phyloP scores from a whole-genome alignment of 306 rosid species.

The Vigna radiata region DNA sequence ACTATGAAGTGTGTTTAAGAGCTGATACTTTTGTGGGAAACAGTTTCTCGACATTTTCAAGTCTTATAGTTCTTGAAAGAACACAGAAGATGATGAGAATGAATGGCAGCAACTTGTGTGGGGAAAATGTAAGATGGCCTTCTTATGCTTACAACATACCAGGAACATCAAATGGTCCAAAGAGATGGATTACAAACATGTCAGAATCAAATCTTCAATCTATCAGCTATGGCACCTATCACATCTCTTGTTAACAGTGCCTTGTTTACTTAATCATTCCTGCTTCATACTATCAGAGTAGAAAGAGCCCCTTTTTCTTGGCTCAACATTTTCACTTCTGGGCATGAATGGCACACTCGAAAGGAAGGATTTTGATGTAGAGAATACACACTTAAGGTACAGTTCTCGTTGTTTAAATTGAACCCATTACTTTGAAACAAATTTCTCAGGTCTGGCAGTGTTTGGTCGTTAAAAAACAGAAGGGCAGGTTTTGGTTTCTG shows the following conservation, averaged over 20 bases:
- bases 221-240: constrained; percentile 80
- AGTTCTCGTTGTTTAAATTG: constrained; percentile 20
- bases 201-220: constrained; percentile 72
- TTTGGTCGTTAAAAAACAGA: not conserved
- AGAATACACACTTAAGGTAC: not conserved
- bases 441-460: constrained; percentile 4
- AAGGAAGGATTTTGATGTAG: not conserved
- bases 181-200: constrained; percentile 77
- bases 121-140: constrained; percentile 70
- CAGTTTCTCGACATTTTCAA: constrained; percentile 93
- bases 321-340: constrained; percentile 21
- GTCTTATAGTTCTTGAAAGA: constrained; percentile 84
- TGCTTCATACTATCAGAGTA: not conserved
- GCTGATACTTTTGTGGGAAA: constrained; percentile 90
- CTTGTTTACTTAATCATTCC: not conserved
- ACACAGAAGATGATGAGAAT: constrained; percentile 70
- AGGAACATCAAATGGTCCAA: constrained; percentile 71
- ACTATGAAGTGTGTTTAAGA: constrained; percentile 83
- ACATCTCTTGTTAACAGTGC: constrained; percentile 58
- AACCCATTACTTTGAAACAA: not conserved
- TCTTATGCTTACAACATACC: constrained; percentile 79
- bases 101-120: constrained; percentile 55
- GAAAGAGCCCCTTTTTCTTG: constrained; percentile 11
- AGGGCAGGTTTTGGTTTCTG: constrained; percentile 17
- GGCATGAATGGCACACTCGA: constrained; percentile 18